phyloP scores from a whole-genome alignment of 1,139 yeast genomes.

The Pichia sp. region DNA sequence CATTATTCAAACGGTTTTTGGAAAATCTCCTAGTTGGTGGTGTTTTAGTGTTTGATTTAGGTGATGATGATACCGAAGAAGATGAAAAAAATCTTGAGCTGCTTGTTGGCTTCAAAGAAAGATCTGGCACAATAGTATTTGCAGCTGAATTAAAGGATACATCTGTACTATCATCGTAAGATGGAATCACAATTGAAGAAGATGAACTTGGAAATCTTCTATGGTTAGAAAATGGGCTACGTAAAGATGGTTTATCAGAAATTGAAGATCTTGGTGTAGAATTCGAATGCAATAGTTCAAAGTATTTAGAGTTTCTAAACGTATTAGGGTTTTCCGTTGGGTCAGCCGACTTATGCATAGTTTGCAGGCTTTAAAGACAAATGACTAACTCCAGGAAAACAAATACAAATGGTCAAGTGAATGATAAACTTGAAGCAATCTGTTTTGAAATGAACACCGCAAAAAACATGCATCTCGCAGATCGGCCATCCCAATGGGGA shows the following conservation, averaged over 20 bases:
- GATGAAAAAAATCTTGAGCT: neutral
- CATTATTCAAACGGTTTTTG: slow-evolving; percentile 9
- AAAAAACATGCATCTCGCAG: neutral
- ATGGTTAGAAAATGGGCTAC: neutral
- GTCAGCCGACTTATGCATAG: neutral
- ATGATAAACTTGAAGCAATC: too few species aligned
- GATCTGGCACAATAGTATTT: neutral
- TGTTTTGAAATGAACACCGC: neutral
- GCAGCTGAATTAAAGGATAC: neutral
- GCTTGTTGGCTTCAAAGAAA: neutral
- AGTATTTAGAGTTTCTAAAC: slow-evolving; percentile 11
- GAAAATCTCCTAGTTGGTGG: slow-evolving; percentile 3
- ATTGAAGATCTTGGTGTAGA: neutral
- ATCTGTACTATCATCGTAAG: neutral
- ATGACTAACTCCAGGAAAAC: too few species aligned
- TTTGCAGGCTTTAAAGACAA: too few species aligned
- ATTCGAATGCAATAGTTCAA: slow-evolving; percentile 3
- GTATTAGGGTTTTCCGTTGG: neutral
- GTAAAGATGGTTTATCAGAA: neutral
- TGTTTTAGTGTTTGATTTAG: neutral
- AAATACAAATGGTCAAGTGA: too few species aligned
- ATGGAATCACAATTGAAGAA: neutral
- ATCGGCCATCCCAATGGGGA: neutral
- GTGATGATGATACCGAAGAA: neutral
- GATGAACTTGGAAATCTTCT: neutral